A percentile compares a stretch with the other conserved stretches of the same genome.
Conservation (phyloP, 345 rosid species). For the Angophora floribunda region DNA sequence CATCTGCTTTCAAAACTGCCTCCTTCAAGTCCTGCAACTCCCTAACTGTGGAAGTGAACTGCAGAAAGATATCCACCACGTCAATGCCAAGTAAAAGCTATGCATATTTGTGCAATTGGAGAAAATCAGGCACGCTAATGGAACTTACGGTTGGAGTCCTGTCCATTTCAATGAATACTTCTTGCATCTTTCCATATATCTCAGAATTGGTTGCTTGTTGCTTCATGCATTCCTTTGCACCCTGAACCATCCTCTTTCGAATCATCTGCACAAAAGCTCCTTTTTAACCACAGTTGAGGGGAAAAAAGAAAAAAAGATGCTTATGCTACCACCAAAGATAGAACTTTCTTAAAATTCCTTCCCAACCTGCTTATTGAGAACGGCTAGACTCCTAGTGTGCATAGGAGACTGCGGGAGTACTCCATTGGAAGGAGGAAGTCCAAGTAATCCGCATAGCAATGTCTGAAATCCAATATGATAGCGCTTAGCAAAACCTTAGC, state of each 20-base stretch:
- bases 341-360: background rate
- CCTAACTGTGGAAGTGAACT: slow-evolving; percentile 38
- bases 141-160: slow-evolving; percentile 33
- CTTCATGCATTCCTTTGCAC: slow-evolving; percentile 61
- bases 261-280: slow-evolving; percentile 13
- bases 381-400: slow-evolving; percentile 85
- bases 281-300: background rate
- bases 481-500: background rate
- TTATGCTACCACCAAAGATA: background rate
- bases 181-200: slow-evolving; percentile 75
- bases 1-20: slow-evolving; percentile 53
- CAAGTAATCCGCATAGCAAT: slow-evolving; percentile 71
- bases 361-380: slow-evolving; percentile 60
- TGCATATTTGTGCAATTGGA: background rate
- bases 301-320: background rate
- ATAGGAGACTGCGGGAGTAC: slow-evolving; percentile 90
- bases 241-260: slow-evolving; percentile 68
- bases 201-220: slow-evolving; percentile 55
- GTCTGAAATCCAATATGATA: slow-evolving; percentile 32
- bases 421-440: slow-evolving; percentile 89
- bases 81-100: background rate
- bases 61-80: background rate
- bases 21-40: slow-evolving; percentile 66
- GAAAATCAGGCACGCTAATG: background rate
- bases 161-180: slow-evolving; percentile 65